Base-by-base conservation (phyloP, 2,329 filamentous ascomycete genomes). In the Lomentospora prolificans region DNA sequence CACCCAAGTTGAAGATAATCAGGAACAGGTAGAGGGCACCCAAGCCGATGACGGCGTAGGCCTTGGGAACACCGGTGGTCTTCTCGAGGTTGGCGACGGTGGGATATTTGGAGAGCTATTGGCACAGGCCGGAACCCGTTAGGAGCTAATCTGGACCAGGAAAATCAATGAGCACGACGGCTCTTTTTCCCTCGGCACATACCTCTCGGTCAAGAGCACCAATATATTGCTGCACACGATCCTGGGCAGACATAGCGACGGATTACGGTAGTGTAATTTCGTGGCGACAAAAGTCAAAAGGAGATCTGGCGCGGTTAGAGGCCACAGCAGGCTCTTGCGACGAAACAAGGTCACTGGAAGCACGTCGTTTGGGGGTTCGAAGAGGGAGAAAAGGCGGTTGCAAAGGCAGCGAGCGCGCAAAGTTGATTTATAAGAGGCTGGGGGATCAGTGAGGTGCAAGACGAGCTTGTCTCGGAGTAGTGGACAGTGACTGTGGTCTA, bases 1-100 rank as follows among this genome's bases (percentile, higher is more conserved):
- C 89, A 61, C 86, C 89, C 61, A 94, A 87, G 81, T 95, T 95
- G 80, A 95, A 90, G 76, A 94, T 84, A 74, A 94, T 89, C 64
- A 94, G 82, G 77, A 92, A 90, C 76, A 94, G 90, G 79, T 95
- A 95, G 62, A 91, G 81, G 53, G 84, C 84, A 58, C 73, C 85
- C 57, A 89, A 68, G 64, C 89, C 89, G 64, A 92, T 84, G 67
- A 88, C 80, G 62, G 83, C 86, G 70, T 95, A 94, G 66, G 88
- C 86, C 79, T 95, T 95, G 69, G 89, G 89, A 53, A 94, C 80
- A 57, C 81, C 84, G 61, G 86, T 87, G 72, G 88, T 84, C 80
- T 85, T 88, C 82, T 95, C 89, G 66, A 94, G 80, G 75, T 92
- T 90, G 80, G 85, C 87, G 70, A 94, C 81, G 66, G 80, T 73